These are phyloP conservation scores for Laetiporus sulphureus DNA, from an alignment of 1,284 basidiomycete species.

Conservation along the genomic window DNA sequence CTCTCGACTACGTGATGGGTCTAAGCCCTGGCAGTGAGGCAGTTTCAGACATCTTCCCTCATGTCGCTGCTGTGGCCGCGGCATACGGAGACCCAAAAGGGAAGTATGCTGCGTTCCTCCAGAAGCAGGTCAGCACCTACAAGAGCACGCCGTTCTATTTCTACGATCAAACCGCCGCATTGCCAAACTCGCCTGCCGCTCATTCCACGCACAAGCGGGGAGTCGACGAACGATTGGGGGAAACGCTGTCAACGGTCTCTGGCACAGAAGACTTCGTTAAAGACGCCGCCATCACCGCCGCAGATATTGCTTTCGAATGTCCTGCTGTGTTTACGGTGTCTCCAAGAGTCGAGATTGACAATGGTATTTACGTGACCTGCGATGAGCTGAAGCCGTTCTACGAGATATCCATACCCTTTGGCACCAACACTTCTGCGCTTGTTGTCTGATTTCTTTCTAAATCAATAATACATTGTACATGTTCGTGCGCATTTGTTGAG, in stretches of 20 bases:
- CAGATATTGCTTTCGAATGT: conserved; percentile 31
- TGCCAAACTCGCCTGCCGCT: conserved; percentile 25
- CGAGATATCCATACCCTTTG: conserved; percentile 9
- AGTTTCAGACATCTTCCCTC: conserved; percentile 38
- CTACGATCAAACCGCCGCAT: conserved; percentile 38
- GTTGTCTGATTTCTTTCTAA: background rate
- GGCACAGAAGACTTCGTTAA: background rate
- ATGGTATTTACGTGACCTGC: conserved; percentile 42
- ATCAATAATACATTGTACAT: no score
- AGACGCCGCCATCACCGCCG: conserved; percentile 5
- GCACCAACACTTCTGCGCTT: background rate
- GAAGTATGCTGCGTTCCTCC: conserved; percentile 42
- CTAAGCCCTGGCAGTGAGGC: conserved; percentile 39
- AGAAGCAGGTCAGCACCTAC: conserved; percentile 36
- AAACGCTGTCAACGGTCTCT: background rate
- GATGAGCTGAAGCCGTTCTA: conserved; percentile 38
- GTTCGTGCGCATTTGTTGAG: no score
- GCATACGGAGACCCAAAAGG: conserved; percentile 52
- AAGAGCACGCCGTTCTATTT: conserved; percentile 40
- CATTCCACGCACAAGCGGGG: conserved; percentile 13
- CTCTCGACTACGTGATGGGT: conserved; percentile 47
- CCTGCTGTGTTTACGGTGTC: conserved; percentile 32
- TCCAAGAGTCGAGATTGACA: conserved; percentile 38
- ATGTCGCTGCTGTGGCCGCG: conserved; percentile 45
- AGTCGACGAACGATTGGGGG: conserved; percentile 3